Evolutionary conservation across 208 protist species (phyloP).

Genomic region (Wallacemonas sp.): DNA sequence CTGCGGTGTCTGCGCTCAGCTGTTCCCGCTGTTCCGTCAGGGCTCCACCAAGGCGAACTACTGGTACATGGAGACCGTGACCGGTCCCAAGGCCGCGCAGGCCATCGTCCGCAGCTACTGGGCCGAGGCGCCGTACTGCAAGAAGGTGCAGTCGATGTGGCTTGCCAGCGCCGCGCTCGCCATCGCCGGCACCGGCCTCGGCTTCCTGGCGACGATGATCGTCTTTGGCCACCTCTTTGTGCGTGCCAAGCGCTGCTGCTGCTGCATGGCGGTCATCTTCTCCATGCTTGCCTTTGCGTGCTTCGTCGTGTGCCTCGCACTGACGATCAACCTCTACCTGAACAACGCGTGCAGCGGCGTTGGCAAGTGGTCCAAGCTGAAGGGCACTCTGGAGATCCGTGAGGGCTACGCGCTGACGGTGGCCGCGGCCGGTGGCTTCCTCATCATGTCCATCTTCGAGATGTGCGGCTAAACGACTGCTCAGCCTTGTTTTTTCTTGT

Average conservation of each 20-base stretch:
- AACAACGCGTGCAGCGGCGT: constrained; percentile 17
- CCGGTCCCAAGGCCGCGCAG: not conserved
- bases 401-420: constrained; percentile 23
- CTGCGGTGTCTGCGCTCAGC: constrained; percentile 11
- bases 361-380: constrained; percentile 6
- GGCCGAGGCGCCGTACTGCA: not conserved
- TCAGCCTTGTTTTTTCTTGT: not conserved
- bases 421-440: constrained; percentile 9
- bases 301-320: constrained; percentile 10
- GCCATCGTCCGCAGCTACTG: constrained; percentile 13
- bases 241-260: constrained; percentile 15
- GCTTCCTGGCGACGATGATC: constrained; percentile 13
- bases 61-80: constrained; percentile 24
- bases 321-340: constrained; percentile 18
- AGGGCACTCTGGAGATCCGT: not conserved
- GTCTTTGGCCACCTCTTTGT: constrained; percentile 22
- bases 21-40: constrained; percentile 26
- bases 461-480: constrained; percentile 17
- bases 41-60: constrained; percentile 5
- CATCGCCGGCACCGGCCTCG: constrained; percentile 17
- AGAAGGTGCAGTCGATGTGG: constrained; percentile 21
- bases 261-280: constrained; percentile 17
- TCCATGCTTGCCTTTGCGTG: constrained; percentile 14
- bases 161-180: constrained; percentile 17
- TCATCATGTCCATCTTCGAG: constrained; percentile 21